Evolutionary conservation across 352 stramenopile species (phyloP), one percentile per base, ranked within the genome.

Genomic region (Pythium angustatum): DNA sequence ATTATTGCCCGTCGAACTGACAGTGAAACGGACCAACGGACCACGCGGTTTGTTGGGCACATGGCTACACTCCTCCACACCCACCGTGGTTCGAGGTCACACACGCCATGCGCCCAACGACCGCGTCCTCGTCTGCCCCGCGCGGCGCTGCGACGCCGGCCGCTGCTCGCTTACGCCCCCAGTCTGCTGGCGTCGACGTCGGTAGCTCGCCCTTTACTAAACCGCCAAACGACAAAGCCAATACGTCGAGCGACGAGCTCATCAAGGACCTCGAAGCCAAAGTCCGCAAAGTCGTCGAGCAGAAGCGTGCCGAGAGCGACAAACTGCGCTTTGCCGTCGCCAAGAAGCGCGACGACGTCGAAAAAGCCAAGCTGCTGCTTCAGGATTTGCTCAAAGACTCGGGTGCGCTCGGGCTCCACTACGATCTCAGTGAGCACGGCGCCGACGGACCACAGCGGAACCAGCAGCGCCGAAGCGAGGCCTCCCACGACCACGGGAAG

Each of bases 331-430:
- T 88, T 47, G 66, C 72, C 2, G 76, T 90, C 24, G 49, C 68
- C 26, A 90, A 88, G 64, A 89, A 87, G 59, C 74, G 77, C 28
- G 82, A 90, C 19, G 86, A 94, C 0, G 75, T 91, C 47, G 72
- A 82, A 27, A 76, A 77, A 47, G 74, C 80, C 38, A 88, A 87
- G 51, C 66, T 88, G 41, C 54, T 87, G 3, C 64, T 92, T 49
- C 81, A 90, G 33, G 86, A 92, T 43, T 63, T 94, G n/a, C 73
- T 89, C 54, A 88, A 90, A 49, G 81, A 94, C 58, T 90, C 81
- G 41, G 75, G 79, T 28, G 84, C 84, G 4, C 72, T 93, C 1
- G 84, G 84, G 2, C 62, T 93, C 45, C 76, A 85, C 58, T 89
- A 88, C 55, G 58, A 77, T 30, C 51, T 72, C 7, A 41, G 27